Conservation (phyloP, 2,329 filamentous ascomycete species). For the Monilinia fructigena region DNA sequence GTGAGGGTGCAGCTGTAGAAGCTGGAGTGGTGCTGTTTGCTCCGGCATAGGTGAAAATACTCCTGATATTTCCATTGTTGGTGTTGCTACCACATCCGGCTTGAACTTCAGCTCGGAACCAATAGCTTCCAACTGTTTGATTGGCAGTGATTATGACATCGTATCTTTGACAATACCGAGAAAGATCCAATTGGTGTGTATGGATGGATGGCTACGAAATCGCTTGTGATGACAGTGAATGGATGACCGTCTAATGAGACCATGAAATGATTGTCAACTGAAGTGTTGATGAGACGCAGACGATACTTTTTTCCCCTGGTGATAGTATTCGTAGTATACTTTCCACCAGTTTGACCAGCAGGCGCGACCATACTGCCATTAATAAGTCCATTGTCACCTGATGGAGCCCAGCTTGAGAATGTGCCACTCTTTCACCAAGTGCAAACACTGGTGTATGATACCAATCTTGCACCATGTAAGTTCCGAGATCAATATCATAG, state of each 20-base stretch:
- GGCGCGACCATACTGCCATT: constrained; percentile 43
- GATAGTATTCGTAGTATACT: constrained; percentile 24
- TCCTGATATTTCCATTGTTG: constrained; percentile 20
- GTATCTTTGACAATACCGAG: constrained; percentile 47
- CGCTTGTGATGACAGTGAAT: constrained; percentile 56
- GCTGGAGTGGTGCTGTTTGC: constrained; percentile 20
- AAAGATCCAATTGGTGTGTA: constrained; percentile 48
- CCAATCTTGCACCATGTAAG: constrained; percentile 25
- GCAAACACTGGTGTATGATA: constrained; percentile 42
- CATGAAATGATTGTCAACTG: constrained; percentile 44
- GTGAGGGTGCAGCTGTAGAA: constrained; percentile 21
- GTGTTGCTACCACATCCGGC: constrained; percentile 19
- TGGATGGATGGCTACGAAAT: constrained; percentile 56
- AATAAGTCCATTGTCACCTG: constrained; percentile 47
- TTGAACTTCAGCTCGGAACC: constrained; percentile 46
- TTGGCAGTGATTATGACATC: constrained; percentile 47
- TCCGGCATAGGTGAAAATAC: constrained; percentile 25
- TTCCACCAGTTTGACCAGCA: constrained; percentile 20
- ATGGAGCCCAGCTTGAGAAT: constrained; percentile 5
- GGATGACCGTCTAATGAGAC: constrained; percentile 55
- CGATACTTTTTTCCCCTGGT: constrained; percentile 43
- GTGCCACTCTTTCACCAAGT: constrained; percentile 34
- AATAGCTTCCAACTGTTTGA: constrained; percentile 49
- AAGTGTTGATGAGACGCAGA: constrained; percentile 49
- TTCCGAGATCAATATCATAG: constrained; percentile 29